A percentile compares a stretch with the other conserved stretches of the same genome.
Evolutionary conservation across 345 rosid species (phyloP).

Genomic region (Gossypium mustelinum): DNA sequence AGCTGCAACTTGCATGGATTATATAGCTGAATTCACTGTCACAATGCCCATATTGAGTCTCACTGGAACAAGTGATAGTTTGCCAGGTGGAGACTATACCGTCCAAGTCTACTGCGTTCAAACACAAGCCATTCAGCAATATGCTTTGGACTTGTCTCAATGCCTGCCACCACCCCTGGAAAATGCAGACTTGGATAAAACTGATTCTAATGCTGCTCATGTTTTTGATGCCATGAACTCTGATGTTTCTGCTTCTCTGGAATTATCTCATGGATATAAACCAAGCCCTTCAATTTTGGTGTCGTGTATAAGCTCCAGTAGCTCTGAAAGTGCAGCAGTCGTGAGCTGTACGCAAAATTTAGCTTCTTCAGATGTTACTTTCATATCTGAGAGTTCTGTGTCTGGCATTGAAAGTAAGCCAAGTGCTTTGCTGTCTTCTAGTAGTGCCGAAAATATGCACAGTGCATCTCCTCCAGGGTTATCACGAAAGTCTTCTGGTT

Average conservation of each 20-base stretch:
- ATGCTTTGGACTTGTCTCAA: conserved; percentile 63
- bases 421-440: conserved; percentile 27
- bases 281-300: conserved; percentile 19
- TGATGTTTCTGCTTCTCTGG: conserved; percentile 26
- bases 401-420: conserved; percentile 32
- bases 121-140: conserved; percentile 75
- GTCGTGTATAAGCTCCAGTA: conserved; percentile 22
- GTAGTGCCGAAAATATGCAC: conserved; percentile 34
- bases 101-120: conserved; percentile 74
- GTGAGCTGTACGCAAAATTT: conserved; percentile 31
- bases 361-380: conserved; percentile 35
- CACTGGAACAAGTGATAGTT: conserved; percentile 66
- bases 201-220: conserved; percentile 35
- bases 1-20: conserved; percentile 58
- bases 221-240: conserved; percentile 30
- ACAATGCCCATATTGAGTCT: conserved; percentile 77
- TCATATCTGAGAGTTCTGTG: conserved; percentile 25
- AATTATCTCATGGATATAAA: conserved; percentile 34
- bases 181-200: conserved; percentile 44
- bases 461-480: conserved; percentile 34
- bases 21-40: conserved; percentile 69
- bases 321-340: conserved; percentile 24
- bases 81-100: conserved; percentile 47
- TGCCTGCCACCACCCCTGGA: conserved; percentile 61
- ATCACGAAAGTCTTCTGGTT: conserved; percentile 40